phyloP scores from a whole-genome alignment of 2,329 filamentous ascomycete genomes.

The Clarireedia paspali region DNA sequence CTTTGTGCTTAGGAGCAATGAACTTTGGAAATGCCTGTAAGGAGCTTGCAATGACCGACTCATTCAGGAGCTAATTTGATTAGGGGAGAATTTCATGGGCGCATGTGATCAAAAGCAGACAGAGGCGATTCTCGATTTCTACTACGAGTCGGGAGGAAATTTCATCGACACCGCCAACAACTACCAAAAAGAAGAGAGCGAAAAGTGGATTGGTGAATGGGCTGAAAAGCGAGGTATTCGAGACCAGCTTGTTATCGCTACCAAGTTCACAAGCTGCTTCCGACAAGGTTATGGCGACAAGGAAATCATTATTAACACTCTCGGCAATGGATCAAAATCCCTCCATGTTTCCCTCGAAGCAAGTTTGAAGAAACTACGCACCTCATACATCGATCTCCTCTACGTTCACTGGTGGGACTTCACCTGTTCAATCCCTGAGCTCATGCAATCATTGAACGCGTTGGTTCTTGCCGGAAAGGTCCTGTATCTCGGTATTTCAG shows the following conservation, averaged over 20 bases:
- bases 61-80: no score
- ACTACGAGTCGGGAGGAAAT: constrained; percentile 52
- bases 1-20: constrained; percentile 58
- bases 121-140: constrained; percentile 47
- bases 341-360: constrained; percentile 46
- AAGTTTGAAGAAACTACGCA: constrained; percentile 55
- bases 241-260: constrained; percentile 59
- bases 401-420: constrained; percentile 64
- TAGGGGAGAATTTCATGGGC: not conserved
- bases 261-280: constrained; percentile 40
- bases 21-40: constrained; percentile 45
- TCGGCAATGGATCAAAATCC: constrained; percentile 56
- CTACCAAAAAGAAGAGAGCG: constrained; percentile 54
- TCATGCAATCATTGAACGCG: constrained; percentile 61
- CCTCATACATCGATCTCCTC: constrained; percentile 61
- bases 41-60: no score
- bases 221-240: constrained; percentile 55
- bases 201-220: constrained; percentile 64
- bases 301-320: constrained; percentile 38
- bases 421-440: constrained; percentile 53
- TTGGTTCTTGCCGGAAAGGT: constrained; percentile 56
- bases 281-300: constrained; percentile 26
- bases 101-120: constrained; percentile 51
- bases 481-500: constrained; percentile 58
- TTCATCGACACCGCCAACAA: constrained; percentile 64